Evolutionary conservation across 2,329 filamentous ascomycete species (phyloP).

Genomic region (Emergomyces orientalis): DNA sequence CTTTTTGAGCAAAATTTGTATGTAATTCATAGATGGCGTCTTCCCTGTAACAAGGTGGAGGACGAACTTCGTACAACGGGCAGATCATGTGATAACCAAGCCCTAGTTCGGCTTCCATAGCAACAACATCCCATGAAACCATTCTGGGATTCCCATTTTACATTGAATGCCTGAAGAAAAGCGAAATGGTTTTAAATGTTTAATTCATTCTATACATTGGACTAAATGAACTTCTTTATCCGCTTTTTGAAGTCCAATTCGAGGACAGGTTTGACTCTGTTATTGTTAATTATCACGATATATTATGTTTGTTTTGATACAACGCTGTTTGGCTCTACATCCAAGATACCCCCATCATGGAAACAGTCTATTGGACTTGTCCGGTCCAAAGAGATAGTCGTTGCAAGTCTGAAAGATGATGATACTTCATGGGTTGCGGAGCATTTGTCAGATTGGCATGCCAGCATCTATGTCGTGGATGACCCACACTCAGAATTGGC

Average conservation of each 20-base stretch:
- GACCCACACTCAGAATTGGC: constrained; percentile 40
- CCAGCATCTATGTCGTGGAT: constrained; percentile 48
- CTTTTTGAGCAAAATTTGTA: no score
- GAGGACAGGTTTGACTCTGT: background rate
- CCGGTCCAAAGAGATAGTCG: constrained; percentile 21
- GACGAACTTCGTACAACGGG: no score
- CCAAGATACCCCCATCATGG: background rate
- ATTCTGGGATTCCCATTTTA: no score
- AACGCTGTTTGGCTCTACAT: background rate
- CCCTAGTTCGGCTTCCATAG: background rate
- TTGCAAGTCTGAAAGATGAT: constrained; percentile 32
- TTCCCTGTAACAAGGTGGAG: no score
- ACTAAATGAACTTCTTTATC: background rate
- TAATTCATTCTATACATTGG: background rate
- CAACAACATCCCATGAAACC: background rate
- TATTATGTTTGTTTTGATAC: constrained; percentile 1
- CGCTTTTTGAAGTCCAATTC: background rate
- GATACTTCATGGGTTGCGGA: constrained; percentile 33
- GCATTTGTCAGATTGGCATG: constrained; percentile 39
- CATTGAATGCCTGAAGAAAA: background rate
- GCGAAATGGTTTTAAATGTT: background rate
- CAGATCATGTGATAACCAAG: background rate
- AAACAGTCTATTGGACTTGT: background rate
- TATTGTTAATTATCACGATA: background rate
- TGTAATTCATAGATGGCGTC: no score